Percentiles rank a stretch among this genome's conserved stretches.
These are phyloP conservation scores for Dorcoceras hygrometricum DNA, from an alignment of 257 asterid genomes.

Conservation along the genomic window DNA sequence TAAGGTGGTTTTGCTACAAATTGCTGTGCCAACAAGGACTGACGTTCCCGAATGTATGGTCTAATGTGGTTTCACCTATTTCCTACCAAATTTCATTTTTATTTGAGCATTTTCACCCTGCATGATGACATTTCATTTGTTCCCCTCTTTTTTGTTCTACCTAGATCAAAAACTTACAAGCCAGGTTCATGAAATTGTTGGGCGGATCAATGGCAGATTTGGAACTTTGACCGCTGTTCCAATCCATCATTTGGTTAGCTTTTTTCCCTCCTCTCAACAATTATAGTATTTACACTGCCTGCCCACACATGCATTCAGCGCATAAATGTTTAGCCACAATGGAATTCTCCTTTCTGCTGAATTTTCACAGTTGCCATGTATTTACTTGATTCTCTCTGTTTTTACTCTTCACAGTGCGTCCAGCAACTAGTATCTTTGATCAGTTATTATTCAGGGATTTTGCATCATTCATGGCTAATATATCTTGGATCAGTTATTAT, in stretches of 20 bases:
- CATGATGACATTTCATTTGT: constrained; percentile 12
- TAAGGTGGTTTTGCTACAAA: constrained; percentile 91
- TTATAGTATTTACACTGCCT: constrained; percentile 10
- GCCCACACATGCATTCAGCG: constrained; percentile 7
- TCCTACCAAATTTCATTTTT: constrained; percentile 5
- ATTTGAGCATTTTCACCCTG: constrained; percentile 12
- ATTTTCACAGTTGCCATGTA: background rate
- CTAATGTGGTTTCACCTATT: constrained; percentile 22
- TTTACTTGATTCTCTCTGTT: constrained; percentile 15
- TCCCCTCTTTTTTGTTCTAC: constrained; percentile 27
- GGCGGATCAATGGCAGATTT: constrained; percentile 96
- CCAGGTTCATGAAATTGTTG: constrained; percentile 98
- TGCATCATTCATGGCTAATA: constrained; percentile 8
- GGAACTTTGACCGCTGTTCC: constrained; percentile 88
- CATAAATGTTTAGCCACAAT: background rate
- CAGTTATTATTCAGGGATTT: constrained; percentile 5
- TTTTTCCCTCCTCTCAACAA: constrained; percentile 10
- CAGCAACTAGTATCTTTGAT: constrained; percentile 1
- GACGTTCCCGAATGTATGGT: constrained; percentile 93
- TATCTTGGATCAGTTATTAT: background rate
- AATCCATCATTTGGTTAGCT: constrained; percentile 93
- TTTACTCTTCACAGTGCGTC: constrained; percentile 9
- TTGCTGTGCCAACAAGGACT: constrained; percentile 96
- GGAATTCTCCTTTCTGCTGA: constrained; percentile 13
- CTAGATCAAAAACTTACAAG: constrained; percentile 94